Base-by-base conservation (phyloP, 2,329 filamentous ascomycete species). In the Ramichloridium luteum region DNA sequence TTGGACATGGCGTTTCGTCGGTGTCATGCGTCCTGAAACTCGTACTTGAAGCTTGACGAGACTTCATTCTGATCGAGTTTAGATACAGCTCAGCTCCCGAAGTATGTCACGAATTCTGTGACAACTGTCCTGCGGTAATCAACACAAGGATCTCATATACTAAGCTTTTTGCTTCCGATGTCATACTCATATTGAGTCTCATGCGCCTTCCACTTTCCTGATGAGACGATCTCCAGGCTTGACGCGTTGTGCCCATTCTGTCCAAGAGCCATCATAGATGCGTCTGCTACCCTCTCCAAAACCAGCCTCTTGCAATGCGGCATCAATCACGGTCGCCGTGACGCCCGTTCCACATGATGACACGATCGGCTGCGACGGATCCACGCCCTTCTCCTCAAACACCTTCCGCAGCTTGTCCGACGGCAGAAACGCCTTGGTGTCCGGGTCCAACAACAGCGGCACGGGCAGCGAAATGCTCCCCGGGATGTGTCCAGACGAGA, bases 231-330 rank as follows among this genome's bases (percentile, higher is more conserved):
- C 53, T n/a, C 38, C 39, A 4, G 46, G 43, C 32, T 46, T 34
- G 16, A 55, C 54, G 31, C 55, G 38, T 38, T 55, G 53, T n/a
- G 54, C 54, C 51, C 53, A 57, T 38, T 57, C 55, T 2, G 90
- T 96, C 90, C 90, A 98, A 58, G 86, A 93, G 28, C 90, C 90
- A 56, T 98, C 90, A 50, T 98, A 98, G 13, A 98, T 67, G 51
- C 71, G 77, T 9, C 44, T 38, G 33, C 72, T 71, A 38, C 76
- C 69, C 3, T 72, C 64, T 2, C 80, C 81, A 51, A 75, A 86
- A 2, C 76, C 77, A 13, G 86, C 83, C 56, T 84, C 76, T 16
- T 73, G 74, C 32, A 98, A 61, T 2, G 85, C 90, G 22, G 85
- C 79, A 53, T 98, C 90, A 25, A 98, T 74, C 26, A 94, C 73